These are phyloP conservation scores for Decorospora gaudefroyi DNA, from an alignment of 2,329 filamentous ascomycete genomes.

Conservation along the genomic window DNA sequence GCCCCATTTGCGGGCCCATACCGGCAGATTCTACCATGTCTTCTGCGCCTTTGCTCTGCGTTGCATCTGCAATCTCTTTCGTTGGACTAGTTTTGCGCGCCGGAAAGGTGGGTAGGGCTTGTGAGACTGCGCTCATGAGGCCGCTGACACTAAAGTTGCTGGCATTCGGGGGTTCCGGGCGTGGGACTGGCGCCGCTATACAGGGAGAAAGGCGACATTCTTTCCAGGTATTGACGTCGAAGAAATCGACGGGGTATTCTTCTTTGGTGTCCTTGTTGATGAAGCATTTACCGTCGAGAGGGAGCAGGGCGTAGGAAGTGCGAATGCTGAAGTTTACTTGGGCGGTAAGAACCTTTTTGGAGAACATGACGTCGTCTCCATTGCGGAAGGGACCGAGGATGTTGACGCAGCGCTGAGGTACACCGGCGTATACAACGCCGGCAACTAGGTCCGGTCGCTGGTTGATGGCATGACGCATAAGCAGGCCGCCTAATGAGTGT, in stretches of 20 bases:
- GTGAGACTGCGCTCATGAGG: conserved; percentile 55
- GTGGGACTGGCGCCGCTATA: conserved; percentile 68
- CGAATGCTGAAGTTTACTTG: conserved; percentile 92
- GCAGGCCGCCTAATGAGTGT: conserved; percentile 84
- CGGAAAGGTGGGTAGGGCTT: conserved; percentile 50
- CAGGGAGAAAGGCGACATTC: conserved; percentile 79
- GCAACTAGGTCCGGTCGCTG: conserved; percentile 81
- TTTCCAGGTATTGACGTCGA: conserved; percentile 77
- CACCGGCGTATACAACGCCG: conserved; percentile 83
- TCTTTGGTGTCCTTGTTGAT: conserved; percentile 80
- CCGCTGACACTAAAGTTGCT: conserved; percentile 50
- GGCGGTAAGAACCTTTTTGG: conserved; percentile 85
- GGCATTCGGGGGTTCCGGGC: conserved; percentile 49
- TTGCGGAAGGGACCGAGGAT: conserved; percentile 87
- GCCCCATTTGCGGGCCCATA: conserved; percentile 56
- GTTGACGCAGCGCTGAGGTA: conserved; percentile 85
- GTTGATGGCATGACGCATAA: conserved; percentile 87
- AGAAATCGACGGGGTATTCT: conserved; percentile 82
- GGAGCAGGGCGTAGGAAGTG: conserved; percentile 82
- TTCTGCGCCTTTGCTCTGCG: conserved; percentile 36
- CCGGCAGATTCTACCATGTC: conserved; percentile 37
- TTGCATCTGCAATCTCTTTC: conserved; percentile 28
- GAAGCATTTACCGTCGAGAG: conserved; percentile 86
- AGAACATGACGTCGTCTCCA: conserved; percentile 88
- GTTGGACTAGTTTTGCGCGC: conserved; percentile 37